Percentiles rank a stretch among this genome's conserved stretches.
These are phyloP conservation scores for Incumbomyces lentus DNA, from an alignment of 2,329 filamentous ascomycete genomes.

Conservation along the genomic window DNA sequence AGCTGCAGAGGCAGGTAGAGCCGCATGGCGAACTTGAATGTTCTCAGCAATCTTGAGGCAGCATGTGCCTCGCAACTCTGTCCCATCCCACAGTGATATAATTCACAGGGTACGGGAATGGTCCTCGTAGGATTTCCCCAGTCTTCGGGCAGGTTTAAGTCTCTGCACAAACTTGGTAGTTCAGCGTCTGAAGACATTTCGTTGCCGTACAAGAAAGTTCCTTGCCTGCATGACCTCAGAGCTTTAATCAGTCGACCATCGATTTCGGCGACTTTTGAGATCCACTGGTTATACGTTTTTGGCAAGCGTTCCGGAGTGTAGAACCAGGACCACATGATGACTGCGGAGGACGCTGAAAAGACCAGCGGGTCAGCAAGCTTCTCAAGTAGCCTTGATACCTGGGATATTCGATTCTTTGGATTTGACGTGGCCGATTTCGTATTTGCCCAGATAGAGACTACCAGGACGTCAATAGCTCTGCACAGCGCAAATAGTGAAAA, in stretches of 20 bases:
- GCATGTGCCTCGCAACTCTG: constrained; percentile 67
- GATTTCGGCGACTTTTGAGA: constrained; percentile 63
- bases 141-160: constrained; percentile 56
- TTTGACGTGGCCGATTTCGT: constrained; percentile 25
- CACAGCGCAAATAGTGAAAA: constrained; percentile 68
- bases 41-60: constrained; percentile 53
- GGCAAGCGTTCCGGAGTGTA: constrained; percentile 64
- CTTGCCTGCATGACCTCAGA: constrained; percentile 54
- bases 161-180: constrained; percentile 60
- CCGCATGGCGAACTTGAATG: constrained; percentile 63
- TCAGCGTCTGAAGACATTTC: constrained; percentile 61
- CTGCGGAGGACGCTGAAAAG: constrained; percentile 60
- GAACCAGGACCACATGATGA: constrained; percentile 87
- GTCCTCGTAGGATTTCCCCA: constrained; percentile 64
- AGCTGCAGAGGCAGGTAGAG: constrained; percentile 70
- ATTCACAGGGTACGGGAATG: constrained; percentile 67
- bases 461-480: constrained; percentile 60
- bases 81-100: constrained; percentile 72
- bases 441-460: constrained; percentile 55
- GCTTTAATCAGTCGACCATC: constrained; percentile 65
- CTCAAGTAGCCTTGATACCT: constrained; percentile 31
- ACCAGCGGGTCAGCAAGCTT: constrained; percentile 54
- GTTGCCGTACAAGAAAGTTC: constrained; percentile 59
- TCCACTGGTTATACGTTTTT: constrained; percentile 69
- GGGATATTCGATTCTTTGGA: constrained; percentile 19